Evolutionary conservation across 345 rosid genomes (phyloP).

Genomic region (Capsella bursapastoris): DNA sequence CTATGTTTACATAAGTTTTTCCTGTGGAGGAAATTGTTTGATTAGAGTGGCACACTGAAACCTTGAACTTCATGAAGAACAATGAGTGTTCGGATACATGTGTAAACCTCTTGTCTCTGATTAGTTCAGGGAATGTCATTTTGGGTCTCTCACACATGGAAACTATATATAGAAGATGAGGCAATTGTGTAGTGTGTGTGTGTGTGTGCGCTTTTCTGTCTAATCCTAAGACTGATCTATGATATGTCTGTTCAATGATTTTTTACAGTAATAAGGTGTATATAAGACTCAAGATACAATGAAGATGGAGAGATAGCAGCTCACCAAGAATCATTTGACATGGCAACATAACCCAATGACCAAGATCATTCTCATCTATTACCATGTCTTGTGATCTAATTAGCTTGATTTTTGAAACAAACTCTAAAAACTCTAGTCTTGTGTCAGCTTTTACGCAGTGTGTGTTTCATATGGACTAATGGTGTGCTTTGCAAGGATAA

Average conservation of each 20-base stretch:
- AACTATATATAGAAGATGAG: not conserved
- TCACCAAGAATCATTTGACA: constrained; percentile 24
- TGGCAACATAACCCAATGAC: not conserved
- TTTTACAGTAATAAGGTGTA: constrained; percentile 5
- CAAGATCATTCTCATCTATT: constrained; percentile 5
- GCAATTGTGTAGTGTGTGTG: not conserved
- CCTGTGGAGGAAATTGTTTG: constrained; percentile 5
- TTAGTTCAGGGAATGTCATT: constrained; percentile 2
- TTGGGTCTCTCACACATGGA: not conserved
- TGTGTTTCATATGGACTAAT: not conserved
- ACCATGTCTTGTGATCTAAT: constrained; percentile 22
- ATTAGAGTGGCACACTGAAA: not conserved
- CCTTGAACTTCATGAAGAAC: not conserved
- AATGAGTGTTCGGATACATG: not conserved
- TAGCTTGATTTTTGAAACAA: constrained; percentile 18
- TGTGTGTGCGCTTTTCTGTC: not conserved
- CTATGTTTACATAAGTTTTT: constrained; percentile 1
- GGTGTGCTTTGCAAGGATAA: not conserved
- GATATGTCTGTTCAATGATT: constrained; percentile 6
- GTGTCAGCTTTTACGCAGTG: not conserved
- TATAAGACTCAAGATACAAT: constrained; percentile 2
- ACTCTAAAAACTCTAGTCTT: not conserved
- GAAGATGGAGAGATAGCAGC: constrained; percentile 15
- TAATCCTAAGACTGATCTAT: constrained; percentile 21
- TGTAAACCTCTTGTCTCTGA: not conserved